phyloP scores from a whole-genome alignment of 208 protist genomes.

The Porcisia deanei region DNA sequence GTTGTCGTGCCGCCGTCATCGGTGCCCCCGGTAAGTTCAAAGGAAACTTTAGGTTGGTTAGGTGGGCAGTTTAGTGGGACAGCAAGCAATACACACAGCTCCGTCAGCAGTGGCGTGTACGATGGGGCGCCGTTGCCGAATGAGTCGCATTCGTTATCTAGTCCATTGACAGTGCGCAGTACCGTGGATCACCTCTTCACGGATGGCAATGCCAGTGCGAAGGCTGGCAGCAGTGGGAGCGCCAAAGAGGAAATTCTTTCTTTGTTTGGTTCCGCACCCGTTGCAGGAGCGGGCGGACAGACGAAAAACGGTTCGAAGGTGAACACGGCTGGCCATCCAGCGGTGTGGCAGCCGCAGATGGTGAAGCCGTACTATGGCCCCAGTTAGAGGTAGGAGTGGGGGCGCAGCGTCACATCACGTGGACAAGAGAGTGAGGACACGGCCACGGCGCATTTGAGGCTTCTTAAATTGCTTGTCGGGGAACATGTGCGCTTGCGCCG shows the following conservation, averaged over 20 bases:
- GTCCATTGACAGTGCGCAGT: background rate
- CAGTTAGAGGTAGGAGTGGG: conserved; percentile 4
- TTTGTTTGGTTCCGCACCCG: conserved; percentile 41
- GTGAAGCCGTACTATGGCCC: conserved; percentile 37
- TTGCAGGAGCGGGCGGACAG: conserved; percentile 12
- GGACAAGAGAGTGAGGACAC: background rate
- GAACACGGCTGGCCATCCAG: conserved; percentile 11
- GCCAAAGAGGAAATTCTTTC: conserved; percentile 68
- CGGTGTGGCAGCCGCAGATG: conserved; percentile 55
- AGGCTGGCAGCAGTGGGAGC: conserved; percentile 1
- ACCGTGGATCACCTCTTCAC: conserved; percentile 36
- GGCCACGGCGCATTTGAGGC: background rate
- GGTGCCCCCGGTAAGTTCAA: background rate
- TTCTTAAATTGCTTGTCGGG: background rate
- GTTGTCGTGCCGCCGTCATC: background rate
- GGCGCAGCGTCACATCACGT: background rate
- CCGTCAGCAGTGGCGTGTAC: background rate
- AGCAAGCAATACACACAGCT: background rate
- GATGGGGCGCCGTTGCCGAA: conserved; percentile 11
- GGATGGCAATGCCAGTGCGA: background rate
- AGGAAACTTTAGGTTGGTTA: conserved; percentile 21
- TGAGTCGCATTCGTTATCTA: conserved; percentile 6
- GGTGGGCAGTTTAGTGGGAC: conserved; percentile 18
- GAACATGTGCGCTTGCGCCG: background rate
- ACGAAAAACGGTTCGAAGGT: background rate